Base-by-base conservation (phyloP, 129 eudicot species). In the Arctium lappa region DNA sequence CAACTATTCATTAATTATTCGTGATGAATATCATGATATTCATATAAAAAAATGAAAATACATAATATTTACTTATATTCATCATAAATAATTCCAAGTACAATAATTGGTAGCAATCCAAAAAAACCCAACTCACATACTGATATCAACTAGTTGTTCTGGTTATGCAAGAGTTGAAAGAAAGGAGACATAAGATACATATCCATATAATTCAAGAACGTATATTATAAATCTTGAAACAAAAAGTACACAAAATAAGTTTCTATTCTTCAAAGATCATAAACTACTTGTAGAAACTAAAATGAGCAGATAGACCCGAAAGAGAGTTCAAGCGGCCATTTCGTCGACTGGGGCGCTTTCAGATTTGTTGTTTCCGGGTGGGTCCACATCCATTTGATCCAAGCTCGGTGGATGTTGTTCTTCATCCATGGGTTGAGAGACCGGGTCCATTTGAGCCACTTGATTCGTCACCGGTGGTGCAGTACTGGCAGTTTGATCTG, bases 361-460 rank as follows among this genome's bases (percentile, higher is more conserved):
- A 0, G 76, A 33, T 73, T 65, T 84, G 36, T 81, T 81, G 15
- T 79, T 46, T 82, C 75, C 70, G 1, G 89, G 86, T 8, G 74
- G 86, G 80, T 88, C 92, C 75, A 87, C 78, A 39, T 87, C 86
- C 89, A 87, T 89, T 79, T 78, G 86, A 73, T 87, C 90, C 65
- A 85, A 48, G n/a, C 62, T 9, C 31, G 77, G 77, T 18, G 83
- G 89, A 53, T 27, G 65, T 73, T 82, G 87, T 66, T 79, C 81
- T 82, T 76, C 80, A 65, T 79, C 88, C 73, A 36, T 83, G 9
- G 81, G 81, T 71, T 83, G 87, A 34, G 79, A 79, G 73, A 27
- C 73, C 0, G 88, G 16, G 31, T 80, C 86, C 53, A 53, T 66
- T 79, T 86, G 87, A 74, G 50, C 84, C 36, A 33, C 78, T 40